Conservation (phyloP, 2,329 filamentous ascomycete species). For the Aspergillus sp. region DNA sequence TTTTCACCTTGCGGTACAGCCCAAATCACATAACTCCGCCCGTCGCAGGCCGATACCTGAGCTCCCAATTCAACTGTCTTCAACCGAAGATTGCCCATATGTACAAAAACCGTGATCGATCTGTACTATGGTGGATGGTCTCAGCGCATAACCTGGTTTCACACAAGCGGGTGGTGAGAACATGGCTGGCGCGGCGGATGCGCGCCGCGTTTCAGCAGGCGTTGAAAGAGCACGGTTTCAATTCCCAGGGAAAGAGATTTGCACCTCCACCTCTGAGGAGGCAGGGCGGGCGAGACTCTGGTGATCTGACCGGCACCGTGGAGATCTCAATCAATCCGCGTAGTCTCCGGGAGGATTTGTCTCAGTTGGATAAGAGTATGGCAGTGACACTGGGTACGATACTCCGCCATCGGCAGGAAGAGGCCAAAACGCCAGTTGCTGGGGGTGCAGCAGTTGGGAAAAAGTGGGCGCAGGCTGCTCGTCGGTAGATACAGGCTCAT, state of each 20-base stretch:
- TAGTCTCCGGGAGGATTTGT: conserved; percentile 13
- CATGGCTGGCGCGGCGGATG: conserved; percentile 44
- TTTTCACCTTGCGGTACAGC: conserved; percentile 27
- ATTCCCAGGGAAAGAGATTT: conserved; percentile 30
- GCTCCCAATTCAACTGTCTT: conserved; percentile 31
- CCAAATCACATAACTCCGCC: conserved; percentile 23
- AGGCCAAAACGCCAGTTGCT: too few relatives aligned
- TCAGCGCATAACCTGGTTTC: conserved; percentile 27
- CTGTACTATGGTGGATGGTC: conserved; percentile 51
- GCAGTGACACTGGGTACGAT: conserved; percentile 9
- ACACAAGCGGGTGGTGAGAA: conserved; percentile 49
- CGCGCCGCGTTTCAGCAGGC: conserved; percentile 47
- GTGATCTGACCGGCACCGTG: conserved; percentile 37
- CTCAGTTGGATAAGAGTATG: conserved; percentile 18
- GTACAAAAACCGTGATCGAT: conserved; percentile 38
- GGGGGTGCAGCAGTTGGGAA: neutral
- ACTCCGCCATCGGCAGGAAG: neutral
- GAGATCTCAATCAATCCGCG: conserved; percentile 27
- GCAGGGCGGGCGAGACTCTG: neutral
- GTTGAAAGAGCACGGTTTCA: conserved; percentile 48
- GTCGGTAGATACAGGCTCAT: too few relatives aligned
- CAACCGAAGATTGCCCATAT: conserved; percentile 38
- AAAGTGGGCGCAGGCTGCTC: neutral
- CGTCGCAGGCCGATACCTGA: conserved; percentile 32
- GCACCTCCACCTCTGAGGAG: neutral